phyloP scores from a whole-genome alignment of 2,329 filamentous ascomycete species.

The Clonostachys solani region DNA sequence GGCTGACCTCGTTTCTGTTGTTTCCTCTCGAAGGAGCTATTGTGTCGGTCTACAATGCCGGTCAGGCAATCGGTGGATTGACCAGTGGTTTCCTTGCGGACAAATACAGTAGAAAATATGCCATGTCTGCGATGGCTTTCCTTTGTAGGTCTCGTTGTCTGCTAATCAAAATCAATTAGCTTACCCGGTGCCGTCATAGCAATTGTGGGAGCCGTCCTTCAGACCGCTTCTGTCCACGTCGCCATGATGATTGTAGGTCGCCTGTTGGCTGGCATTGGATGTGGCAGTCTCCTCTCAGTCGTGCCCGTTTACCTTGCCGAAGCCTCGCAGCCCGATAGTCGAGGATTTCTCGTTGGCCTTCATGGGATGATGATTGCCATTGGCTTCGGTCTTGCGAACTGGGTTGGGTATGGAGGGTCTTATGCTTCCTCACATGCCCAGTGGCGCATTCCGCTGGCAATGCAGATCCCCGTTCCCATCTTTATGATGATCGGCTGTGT shows the following conservation, averaged over 20 bases:
- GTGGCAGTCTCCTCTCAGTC: slow-evolving; percentile 24
- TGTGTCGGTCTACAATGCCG: slow-evolving; percentile 24
- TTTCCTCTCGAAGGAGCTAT: slow-evolving; percentile 12
- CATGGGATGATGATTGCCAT: slow-evolving; percentile 19
- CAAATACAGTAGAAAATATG: slow-evolving; percentile 25
- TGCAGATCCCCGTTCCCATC: slow-evolving; percentile 18
- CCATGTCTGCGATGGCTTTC: slow-evolving; percentile 17
- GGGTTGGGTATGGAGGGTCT: slow-evolving; percentile 15
- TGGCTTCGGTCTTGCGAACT: slow-evolving; percentile 10
- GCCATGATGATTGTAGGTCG: slow-evolving; percentile 33
- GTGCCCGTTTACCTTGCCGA: slow-evolving; percentile 35
- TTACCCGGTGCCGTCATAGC: neutral
- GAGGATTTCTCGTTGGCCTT: slow-evolving; percentile 34
- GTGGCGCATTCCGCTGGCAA: slow-evolving; percentile 26
- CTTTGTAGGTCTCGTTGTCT: slow-evolving; percentile 4
- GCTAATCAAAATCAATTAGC: neutral
- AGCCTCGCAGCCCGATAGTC: slow-evolving; percentile 34
- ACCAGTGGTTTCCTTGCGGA: slow-evolving; percentile 23
- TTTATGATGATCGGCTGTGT: slow-evolving; percentile 10
- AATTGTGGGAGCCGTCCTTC: slow-evolving; percentile 30
- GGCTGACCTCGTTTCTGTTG: neutral
- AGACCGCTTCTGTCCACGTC: slow-evolving; percentile 28
- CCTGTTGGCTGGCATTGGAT: slow-evolving; percentile 30
- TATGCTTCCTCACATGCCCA: slow-evolving; percentile 19
- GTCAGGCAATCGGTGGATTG: slow-evolving; percentile 19